Percentiles rank a stretch among this genome's conserved stretches.
Evolutionary conservation across 2,329 filamentous ascomycete species (phyloP).

Genomic region (Myriosclerotinia scirpicola): DNA sequence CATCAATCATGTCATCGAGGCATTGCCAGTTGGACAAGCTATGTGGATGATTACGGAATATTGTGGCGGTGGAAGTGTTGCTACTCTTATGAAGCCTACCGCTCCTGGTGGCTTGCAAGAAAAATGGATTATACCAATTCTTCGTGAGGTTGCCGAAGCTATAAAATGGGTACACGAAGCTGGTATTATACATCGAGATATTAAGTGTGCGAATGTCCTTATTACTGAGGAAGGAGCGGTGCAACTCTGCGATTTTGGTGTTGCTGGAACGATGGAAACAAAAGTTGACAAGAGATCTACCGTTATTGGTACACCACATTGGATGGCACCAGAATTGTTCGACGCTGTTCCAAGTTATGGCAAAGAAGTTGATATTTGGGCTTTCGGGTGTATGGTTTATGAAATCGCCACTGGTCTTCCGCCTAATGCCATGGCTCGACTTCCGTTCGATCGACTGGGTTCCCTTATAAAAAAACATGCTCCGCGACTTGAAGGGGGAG

Average conservation of each 20-base stretch:
- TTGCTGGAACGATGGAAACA: conserved; percentile 74
- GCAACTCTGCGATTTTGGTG: conserved; percentile 82
- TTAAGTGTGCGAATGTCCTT: conserved; percentile 77
- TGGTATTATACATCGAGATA: conserved; percentile 69
- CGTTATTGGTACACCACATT: conserved; percentile 79
- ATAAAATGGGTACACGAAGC: conserved; percentile 67
- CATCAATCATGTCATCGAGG: conserved; percentile 79
- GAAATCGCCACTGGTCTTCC: conserved; percentile 79
- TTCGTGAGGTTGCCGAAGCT: conserved; percentile 65
- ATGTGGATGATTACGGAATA: conserved; percentile 91
- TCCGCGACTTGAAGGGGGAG: conserved; percentile 68
- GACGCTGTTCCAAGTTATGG: conserved; percentile 64
- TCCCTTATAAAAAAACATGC: conserved; percentile 59
- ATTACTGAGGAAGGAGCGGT: conserved; percentile 75
- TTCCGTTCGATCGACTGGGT: conserved; percentile 49
- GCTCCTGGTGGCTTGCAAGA: conserved; percentile 64
- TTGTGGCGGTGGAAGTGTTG: conserved; percentile 80
- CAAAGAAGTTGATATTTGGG: conserved; percentile 79
- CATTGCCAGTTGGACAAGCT: conserved; percentile 72
- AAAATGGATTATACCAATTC: conserved; percentile 67
- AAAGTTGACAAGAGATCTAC: conserved; percentile 76
- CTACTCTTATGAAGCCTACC: conserved; percentile 69
- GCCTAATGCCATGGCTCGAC: conserved; percentile 62
- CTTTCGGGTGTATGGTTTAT: conserved; percentile 76
- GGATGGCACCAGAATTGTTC: conserved; percentile 82